Conservation (phyloP, 305 asterid genomes). For the Fraxinus baroniana region DNA sequence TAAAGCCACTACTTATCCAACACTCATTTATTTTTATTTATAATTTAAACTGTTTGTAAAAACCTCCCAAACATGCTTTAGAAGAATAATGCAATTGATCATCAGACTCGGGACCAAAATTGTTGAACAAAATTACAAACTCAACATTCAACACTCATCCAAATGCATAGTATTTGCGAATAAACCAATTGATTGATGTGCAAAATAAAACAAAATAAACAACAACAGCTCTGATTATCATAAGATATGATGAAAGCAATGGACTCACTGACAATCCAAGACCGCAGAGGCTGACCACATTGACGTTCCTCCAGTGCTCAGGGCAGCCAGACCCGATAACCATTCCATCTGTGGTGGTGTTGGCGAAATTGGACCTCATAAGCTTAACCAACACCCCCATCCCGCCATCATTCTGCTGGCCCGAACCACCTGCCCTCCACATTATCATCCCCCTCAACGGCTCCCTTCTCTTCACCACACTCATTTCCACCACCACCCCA, state of each 20-base stretch:
- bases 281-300: slow-evolving; percentile 78
- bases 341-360: slow-evolving; percentile 46
- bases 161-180: slow-evolving; percentile 5
- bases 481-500: slow-evolving; percentile 61
- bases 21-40: not conserved
- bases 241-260: slow-evolving; percentile 15
- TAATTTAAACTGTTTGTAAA: not conserved
- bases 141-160: slow-evolving; percentile 16
- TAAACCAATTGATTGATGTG: not conserved
- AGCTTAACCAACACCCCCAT: slow-evolving; percentile 84
- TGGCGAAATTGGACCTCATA: slow-evolving; percentile 74
- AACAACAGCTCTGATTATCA: slow-evolving; percentile 4
- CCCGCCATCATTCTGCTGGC: slow-evolving; percentile 85
- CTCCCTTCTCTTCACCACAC: slow-evolving; percentile 79
- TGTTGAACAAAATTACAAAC: not conserved
- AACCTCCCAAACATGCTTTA: not conserved
- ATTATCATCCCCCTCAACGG: slow-evolving; percentile 70
- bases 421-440: slow-evolving; percentile 81
- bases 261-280: slow-evolving; percentile 82
- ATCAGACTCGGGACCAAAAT: slow-evolving; percentile 8
- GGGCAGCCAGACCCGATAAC: slow-evolving; percentile 46
- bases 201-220: not conserved
- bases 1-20: not conserved
- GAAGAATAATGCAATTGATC: slow-evolving; percentile 9
- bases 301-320: slow-evolving; percentile 86